Evolutionary conservation across 495 filamentous ascomycete genomes (phyloP), one percentile per base, ranked within the genome.

Genomic region (Penicillium paradoxum): DNA sequence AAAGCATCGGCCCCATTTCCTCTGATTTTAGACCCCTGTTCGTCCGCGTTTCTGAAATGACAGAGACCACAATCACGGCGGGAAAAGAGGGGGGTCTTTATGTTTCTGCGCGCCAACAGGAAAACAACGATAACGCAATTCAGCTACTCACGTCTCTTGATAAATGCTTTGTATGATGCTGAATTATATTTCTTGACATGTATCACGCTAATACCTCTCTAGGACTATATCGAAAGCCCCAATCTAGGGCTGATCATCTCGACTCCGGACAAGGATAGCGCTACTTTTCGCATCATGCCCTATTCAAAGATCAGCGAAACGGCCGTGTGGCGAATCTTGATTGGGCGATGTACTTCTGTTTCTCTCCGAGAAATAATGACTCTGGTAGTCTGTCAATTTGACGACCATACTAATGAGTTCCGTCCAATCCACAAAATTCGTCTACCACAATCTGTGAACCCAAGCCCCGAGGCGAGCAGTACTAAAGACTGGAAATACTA

Each of bases 401-500:
- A 50, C 13, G 22, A 38, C 8, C 10, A 9, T 0, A 11, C 24
- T 6, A 50, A 50, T 5, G 13, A 19, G 6, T 40, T 18, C n/a
- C 24, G 15, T 14, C 47, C 47, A 41, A n/a, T 50, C 8, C 24
- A 6, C 15, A 50, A 32, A 19, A 15, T 50, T 50, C 47, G 47
- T 5, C n/a, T 40, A 4, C 47, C 47, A n/a, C 47, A 25, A 6
- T n/a, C 41, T 17, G 17, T 50, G 15, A 0, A n/a, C 0, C 13
- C 8, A 15, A 49, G 32, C 7, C 29, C 17, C 0, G 13, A 49
- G 6, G 6, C 22, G 11, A 25, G 34, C 37, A 29, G 60, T 58
- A 17, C 51, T 52, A 17, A 53, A 25, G 29, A 64, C 4, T 71
- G 68, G 68, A 54, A 24, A 18, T 54, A 56, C 43, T 65, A 64